Percentiles rank a stretch among this genome's conserved stretches.
Evolutionary conservation across 78 protist species (phyloP).

Genomic region (Monosiga brevicollis): DNA sequence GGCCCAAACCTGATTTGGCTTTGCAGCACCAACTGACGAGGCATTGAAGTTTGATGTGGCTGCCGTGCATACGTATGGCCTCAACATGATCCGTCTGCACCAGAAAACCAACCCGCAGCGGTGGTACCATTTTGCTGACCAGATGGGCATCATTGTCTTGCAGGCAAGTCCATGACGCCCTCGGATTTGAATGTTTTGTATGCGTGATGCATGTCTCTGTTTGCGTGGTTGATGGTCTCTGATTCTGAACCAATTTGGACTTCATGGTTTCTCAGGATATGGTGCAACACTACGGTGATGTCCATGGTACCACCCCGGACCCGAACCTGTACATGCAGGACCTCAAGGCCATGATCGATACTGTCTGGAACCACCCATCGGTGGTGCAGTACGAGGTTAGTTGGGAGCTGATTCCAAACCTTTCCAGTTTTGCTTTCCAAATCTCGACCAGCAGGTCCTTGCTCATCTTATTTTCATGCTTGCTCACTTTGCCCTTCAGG

Average conservation of each 20-base stretch:
- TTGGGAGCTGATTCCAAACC: too few species aligned
- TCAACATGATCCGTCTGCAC: conserved; percentile 38
- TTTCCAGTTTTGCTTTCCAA: too few species aligned
- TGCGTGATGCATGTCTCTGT: background rate
- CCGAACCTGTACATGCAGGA: conserved; percentile 9
- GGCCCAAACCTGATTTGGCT: too few species aligned
- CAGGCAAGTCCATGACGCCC: too few species aligned
- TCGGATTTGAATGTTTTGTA: background rate
- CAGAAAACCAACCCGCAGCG: conserved; percentile 37
- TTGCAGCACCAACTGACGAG: conserved; percentile 36
- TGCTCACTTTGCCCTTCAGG: too few species aligned
- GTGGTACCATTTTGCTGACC: conserved; percentile 39
- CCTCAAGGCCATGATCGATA: conserved; percentile 14
- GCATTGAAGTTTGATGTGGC: conserved; percentile 14
- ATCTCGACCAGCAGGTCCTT: too few species aligned
- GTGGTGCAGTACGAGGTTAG: conserved; percentile 34
- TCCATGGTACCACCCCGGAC: background rate
- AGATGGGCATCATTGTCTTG: conserved; percentile 23
- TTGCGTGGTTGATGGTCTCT: background rate
- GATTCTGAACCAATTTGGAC: background rate
- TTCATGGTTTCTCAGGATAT: background rate
- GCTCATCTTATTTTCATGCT: too few species aligned
- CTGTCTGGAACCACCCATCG: conserved; percentile 14
- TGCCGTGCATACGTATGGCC: conserved; percentile 2
- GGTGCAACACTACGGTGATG: conserved; percentile 21